Evolutionary conservation across 768 basidiomycete genomes (phyloP).

Genomic region (Piloderma croceum): DNA sequence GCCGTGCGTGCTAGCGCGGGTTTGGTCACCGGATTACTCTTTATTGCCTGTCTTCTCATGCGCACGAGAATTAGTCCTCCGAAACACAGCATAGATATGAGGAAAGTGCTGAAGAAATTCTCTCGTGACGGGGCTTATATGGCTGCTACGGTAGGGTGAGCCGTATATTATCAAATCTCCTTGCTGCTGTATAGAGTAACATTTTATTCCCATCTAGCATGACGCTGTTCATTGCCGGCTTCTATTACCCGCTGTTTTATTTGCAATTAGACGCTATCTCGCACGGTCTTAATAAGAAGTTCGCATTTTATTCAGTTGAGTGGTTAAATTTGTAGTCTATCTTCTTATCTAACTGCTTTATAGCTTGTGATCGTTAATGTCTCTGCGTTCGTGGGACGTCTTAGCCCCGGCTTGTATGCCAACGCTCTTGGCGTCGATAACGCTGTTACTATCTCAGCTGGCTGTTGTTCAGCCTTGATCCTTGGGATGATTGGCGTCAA

Average conservation of each 20-base stretch:
- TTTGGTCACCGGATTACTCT: constrained; percentile 32
- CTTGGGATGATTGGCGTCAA: constrained; percentile 40
- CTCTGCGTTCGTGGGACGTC: constrained; percentile 44
- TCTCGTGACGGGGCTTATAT: constrained; percentile 41
- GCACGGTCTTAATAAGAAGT: constrained; percentile 38
- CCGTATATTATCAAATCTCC: no score
- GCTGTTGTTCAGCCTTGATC: constrained; percentile 30
- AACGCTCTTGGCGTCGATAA: constrained; percentile 39
- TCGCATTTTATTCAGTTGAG: constrained; percentile 54
- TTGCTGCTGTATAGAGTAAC: no score
- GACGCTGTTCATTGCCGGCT: constrained; percentile 29
- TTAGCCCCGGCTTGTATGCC: constrained; percentile 41
- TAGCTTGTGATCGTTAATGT: constrained; percentile 52
- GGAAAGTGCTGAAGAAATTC: constrained; percentile 29
- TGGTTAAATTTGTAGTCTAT: neutral
- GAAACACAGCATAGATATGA: constrained; percentile 24
- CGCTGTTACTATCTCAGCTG: constrained; percentile 31
- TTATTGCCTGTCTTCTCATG: constrained; percentile 37
- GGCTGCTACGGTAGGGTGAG: constrained; percentile 35
- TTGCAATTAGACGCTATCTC: constrained; percentile 48
- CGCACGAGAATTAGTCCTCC: constrained; percentile 34
- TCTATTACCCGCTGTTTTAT: constrained; percentile 52
- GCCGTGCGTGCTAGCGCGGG: constrained; percentile 38
- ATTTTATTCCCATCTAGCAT: constrained; percentile 22
- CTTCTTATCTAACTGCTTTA: neutral